Base-by-base conservation (phyloP, 2,329 filamentous ascomycete genomes). In the Dactylellina drechsleri region DNA sequence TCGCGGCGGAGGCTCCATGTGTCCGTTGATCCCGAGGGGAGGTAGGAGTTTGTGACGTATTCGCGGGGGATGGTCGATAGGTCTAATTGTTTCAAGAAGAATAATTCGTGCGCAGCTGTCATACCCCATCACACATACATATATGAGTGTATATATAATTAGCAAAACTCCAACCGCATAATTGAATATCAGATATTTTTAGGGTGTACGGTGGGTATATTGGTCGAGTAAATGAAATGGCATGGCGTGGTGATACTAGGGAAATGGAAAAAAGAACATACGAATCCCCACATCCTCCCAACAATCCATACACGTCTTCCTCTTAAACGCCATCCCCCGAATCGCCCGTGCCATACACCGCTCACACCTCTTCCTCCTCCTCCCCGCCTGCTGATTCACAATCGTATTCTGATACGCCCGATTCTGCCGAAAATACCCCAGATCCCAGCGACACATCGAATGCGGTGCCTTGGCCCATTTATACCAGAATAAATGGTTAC, bases 401-500 rank as follows among this genome's bases (percentile, higher is more conserved):
- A 75, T 75, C 1, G 71, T 65, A 23, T 68, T 68, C 53, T 75
- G 71, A 47, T 75, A 75, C 2, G 71, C 71, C 15, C 71, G 6
- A 18, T 75, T 75, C 28, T 68, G 57, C 2, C 71, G 52, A 16
- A 59, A 75, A 45, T 59, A 23, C 7, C 71, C 71, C 64, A 75
- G 18, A 65, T 75, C 64, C 71, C 71, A 75, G 4, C 71, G 52
- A 41, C 71, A 75, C 64, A 67, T 41, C 12, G 71, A 75, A 49
- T 75, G 71, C 36, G 71, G 64, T 4, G 71, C 64, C 36, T 67
- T 67, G 2, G 58, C 12, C 71, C 71, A 75, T 41, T 26, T 20
- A 26, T 68, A 75, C 71, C 71, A 75, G 26, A 75, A 75, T n/a
- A 75, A 13, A 43, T 75, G 71, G 18, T 75, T 75, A n/a, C 49